These are phyloP conservation scores for Debaryomyces psychrophilus DNA, from an alignment of 1,139 yeast genomes.

Conservation along the genomic window DNA sequence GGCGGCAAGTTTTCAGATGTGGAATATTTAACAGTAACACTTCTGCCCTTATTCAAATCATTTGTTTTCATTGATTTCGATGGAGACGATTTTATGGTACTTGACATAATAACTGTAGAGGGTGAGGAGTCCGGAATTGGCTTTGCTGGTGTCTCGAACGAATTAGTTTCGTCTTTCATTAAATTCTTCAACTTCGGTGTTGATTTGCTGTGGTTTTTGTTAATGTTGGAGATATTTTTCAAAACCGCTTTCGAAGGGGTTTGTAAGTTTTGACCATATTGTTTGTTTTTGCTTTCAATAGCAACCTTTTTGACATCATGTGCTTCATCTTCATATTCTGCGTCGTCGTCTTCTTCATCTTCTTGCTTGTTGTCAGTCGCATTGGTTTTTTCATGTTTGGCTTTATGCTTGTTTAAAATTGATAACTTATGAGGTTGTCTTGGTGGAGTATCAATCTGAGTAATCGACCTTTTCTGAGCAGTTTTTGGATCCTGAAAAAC, in stretches of 20 bases:
- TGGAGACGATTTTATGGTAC: slow-evolving; percentile 21
- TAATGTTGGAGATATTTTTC: slow-evolving; percentile 28
- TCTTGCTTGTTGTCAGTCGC: slow-evolving; percentile 20
- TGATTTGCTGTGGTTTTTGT: slow-evolving; percentile 17
- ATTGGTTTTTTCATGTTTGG: slow-evolving; percentile 19
- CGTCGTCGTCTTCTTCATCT: slow-evolving; percentile 17
- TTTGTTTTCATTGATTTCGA: slow-evolving; percentile 6
- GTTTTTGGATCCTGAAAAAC: slow-evolving; percentile 28
- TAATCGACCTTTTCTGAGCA: slow-evolving; percentile 39
- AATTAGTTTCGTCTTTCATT: not conserved
- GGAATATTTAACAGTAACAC: slow-evolving; percentile 5
- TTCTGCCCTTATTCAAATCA: slow-evolving; percentile 9
- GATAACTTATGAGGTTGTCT: slow-evolving; percentile 42
- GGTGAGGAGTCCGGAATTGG: slow-evolving; percentile 31
- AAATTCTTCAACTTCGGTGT: slow-evolving; percentile 10
- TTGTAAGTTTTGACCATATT: slow-evolving; percentile 20
- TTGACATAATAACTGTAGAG: slow-evolving; percentile 36
- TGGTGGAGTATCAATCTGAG: slow-evolving; percentile 47
- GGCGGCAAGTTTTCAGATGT: slow-evolving; percentile 27
- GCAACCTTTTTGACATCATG: slow-evolving; percentile 17
- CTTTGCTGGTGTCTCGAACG: slow-evolving; percentile 31
- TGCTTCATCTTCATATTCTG: slow-evolving; percentile 14
- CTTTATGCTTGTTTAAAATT: slow-evolving; percentile 17
- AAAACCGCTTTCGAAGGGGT: slow-evolving; percentile 40
- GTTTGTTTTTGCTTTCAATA: slow-evolving; percentile 12